A percentile compares a stretch with the other conserved stretches of the same genome.
These are phyloP conservation scores for Xerophyta viscosa DNA, from an alignment of 106 monocot genomes.

Conservation along the genomic window DNA sequence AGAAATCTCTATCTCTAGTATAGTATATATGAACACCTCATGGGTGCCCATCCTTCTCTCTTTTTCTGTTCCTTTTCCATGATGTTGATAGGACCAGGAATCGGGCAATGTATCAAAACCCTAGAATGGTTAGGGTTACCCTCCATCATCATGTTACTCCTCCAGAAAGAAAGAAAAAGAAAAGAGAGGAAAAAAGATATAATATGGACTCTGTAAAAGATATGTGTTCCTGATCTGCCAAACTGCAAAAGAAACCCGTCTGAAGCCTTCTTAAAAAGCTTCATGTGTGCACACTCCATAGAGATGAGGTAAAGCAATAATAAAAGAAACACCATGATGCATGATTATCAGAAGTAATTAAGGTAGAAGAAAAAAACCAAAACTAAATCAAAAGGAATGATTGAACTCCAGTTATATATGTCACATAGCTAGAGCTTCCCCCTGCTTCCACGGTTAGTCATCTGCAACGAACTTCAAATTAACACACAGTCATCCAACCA, in stretches of 20 bases:
- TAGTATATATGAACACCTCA: no score
- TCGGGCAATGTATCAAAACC: slow-evolving; percentile 2
- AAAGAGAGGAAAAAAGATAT: no score
- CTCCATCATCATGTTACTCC: slow-evolving; percentile 4
- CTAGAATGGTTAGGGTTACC: slow-evolving; percentile 3
- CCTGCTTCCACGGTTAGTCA: no score
- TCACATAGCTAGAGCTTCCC: no score
- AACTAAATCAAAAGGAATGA: slow-evolving; percentile 3
- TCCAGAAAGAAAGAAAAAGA: background rate
- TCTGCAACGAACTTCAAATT: no score
- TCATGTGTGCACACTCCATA: slow-evolving; percentile 22
- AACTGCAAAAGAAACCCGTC: slow-evolving; percentile 1
- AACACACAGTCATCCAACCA: no score
- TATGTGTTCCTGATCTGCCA: no score
- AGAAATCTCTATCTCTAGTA: no score
- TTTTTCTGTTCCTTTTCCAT: background rate
- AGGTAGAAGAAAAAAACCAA: no score
- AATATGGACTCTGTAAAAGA: no score
- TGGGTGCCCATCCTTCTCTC: slow-evolving; percentile 15
- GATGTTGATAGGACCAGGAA: background rate
- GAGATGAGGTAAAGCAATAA: slow-evolving; percentile 5
- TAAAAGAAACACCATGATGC: slow-evolving; percentile 2
- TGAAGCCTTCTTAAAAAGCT: slow-evolving; percentile 50
- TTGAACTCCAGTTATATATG: background rate
- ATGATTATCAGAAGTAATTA: background rate